A percentile compares a stretch with the other conserved stretches of the same genome.
phyloP scores from a whole-genome alignment of 495 filamentous ascomycete genomes.

The Trichoderma gamsii region DNA sequence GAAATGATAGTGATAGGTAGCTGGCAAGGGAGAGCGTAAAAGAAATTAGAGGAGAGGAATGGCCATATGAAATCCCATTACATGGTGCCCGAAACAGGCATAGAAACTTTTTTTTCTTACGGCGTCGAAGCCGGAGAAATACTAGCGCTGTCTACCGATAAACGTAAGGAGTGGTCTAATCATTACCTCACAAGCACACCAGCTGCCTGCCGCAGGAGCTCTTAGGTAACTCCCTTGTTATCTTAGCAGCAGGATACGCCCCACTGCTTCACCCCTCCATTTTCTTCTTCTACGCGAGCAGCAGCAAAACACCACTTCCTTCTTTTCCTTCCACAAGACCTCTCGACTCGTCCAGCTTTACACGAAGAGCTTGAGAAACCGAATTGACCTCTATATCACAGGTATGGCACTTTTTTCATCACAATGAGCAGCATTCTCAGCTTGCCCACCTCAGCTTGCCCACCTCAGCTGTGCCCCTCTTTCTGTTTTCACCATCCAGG shows the following conservation, averaged over 20 bases:
- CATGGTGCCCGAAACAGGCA: conserved; percentile 2
- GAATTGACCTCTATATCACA: neutral
- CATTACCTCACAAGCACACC: conserved; percentile 11
- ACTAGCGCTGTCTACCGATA: conserved; percentile 8
- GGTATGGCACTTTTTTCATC: neutral
- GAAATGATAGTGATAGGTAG: neutral
- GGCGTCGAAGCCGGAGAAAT: neutral
- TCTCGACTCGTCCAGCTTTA: neutral
- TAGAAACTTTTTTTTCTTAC: conserved; percentile 1
- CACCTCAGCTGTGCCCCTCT: neutral
- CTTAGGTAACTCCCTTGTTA: conserved; percentile 6
- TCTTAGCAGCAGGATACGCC: neutral
- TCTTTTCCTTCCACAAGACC: neutral
- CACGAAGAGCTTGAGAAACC: neutral
- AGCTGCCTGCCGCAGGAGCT: neutral
- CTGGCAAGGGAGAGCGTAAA: neutral
- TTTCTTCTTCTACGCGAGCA: neutral
- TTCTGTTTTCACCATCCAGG: neutral
- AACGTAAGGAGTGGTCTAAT: conserved; percentile 8
- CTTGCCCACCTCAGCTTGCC: neutral
- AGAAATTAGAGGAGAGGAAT: conserved; percentile 1
- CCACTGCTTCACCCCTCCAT: conserved; percentile 9
- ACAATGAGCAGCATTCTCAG: neutral
- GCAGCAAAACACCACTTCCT: conserved; percentile 1
- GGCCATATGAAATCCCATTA: neutral